Percentiles rank a stretch among this genome's conserved stretches.
Conservation (phyloP, 78 protist species). For the Dictyostelium purpureum region DNA sequence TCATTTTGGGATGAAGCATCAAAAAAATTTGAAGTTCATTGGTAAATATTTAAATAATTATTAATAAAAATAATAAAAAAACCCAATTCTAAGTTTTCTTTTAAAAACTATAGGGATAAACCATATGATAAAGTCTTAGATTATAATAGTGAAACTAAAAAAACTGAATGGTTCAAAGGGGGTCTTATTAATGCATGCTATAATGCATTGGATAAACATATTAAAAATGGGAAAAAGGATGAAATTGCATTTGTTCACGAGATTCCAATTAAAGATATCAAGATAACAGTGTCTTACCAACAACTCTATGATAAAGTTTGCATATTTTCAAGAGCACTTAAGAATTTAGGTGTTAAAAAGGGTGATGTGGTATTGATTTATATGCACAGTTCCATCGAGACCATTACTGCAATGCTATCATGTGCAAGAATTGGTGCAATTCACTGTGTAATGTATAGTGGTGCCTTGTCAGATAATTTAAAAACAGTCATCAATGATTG, state of each 20-base stretch:
- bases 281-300: not conserved
- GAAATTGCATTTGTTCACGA: conserved; percentile 11
- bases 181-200: conserved; percentile 80
- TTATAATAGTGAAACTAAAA: not conserved
- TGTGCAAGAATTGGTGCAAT: conserved; percentile 94
- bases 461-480: not conserved
- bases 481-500: conserved; percentile 80
- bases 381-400: conserved; percentile 88
- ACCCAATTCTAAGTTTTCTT: too few relatives aligned
- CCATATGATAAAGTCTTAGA: not conserved
- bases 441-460: not conserved
- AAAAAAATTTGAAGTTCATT: not conserved
- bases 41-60: not conserved
- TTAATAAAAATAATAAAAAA: too few relatives aligned
- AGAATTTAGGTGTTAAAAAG: conserved; percentile 69
- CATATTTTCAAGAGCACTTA: conserved; percentile 77
- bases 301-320: conserved; percentile 43
- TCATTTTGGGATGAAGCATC: conserved; percentile 29
- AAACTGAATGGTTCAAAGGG: conserved; percentile 81
- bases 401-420: conserved; percentile 91
- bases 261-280: not conserved
- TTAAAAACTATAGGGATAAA: conserved; percentile 19
- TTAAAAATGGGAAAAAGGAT: not conserved
- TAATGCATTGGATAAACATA: conserved; percentile 73
- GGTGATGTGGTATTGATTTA: conserved; percentile 92